These are phyloP conservation scores for Zalaria obscura DNA, from an alignment of 2,329 filamentous ascomycete species.

Conservation along the genomic window DNA sequence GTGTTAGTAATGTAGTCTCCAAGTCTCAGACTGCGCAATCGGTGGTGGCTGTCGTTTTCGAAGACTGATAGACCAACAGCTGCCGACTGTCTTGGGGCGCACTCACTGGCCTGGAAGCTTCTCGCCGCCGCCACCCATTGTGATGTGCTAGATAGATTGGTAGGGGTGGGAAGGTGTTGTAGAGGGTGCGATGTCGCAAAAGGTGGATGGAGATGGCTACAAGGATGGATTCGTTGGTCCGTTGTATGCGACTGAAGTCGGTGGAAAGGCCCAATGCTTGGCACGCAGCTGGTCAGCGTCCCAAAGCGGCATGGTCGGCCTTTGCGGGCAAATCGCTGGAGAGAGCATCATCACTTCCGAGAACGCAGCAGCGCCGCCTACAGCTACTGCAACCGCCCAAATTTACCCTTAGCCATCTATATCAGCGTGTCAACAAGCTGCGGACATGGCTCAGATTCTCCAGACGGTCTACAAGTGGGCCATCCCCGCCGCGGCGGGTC, in stretches of 20 bases:
- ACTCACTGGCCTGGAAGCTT: slow-evolving; percentile 28
- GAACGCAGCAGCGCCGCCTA: too few relatives aligned
- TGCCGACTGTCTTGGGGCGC: not conserved
- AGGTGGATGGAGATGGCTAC: not conserved
- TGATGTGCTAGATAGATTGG: slow-evolving; percentile 6
- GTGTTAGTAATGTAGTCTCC: slow-evolving; percentile 12
- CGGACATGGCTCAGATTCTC: slow-evolving; percentile 32
- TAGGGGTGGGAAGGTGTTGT: not conserved
- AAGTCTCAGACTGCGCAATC: too few relatives aligned
- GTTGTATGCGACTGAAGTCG: not conserved
- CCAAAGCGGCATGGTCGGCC: not conserved
- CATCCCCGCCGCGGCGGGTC: slow-evolving; percentile 57
- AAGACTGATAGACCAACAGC: too few relatives aligned
- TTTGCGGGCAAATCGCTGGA: too few relatives aligned
- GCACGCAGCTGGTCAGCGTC: not conserved
- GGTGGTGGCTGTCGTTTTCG: too few relatives aligned
- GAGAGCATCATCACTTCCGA: slow-evolving; percentile 4
- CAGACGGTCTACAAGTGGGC: slow-evolving; percentile 52
- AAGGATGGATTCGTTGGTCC: not conserved
- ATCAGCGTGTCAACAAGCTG: slow-evolving; percentile 3
- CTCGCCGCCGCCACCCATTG: slow-evolving; percentile 27
- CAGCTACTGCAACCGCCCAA: not conserved
- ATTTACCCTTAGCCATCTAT: not conserved
- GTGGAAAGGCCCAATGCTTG: not conserved
- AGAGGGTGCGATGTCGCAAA: not conserved